Evolutionary conservation across 495 filamentous ascomycete species (phyloP), one percentile per base, ranked within the genome.

Genomic region (Penicillium egyptiacum): DNA sequence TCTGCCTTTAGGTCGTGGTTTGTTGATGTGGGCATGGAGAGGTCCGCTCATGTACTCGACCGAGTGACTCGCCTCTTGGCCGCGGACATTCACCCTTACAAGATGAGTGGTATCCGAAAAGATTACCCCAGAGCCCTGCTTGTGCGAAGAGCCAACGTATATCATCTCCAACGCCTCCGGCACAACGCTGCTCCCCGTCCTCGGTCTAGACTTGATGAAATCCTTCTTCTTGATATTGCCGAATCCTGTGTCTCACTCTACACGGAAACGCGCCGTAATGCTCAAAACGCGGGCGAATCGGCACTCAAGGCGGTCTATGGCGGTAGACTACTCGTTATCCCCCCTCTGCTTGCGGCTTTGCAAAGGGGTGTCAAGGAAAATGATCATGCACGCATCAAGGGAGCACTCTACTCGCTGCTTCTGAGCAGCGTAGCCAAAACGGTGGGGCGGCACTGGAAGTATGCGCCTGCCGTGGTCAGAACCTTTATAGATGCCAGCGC

Each of bases 1-100:
- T 90, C 86, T 23, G 88, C 94, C 1, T 99, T 96, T 71, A 78
- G 88, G 16, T 91, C 88, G n/a, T 99, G 91, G 90, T 96, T 99
- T 64, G 88, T 95, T 8, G 94, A 99, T 62, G 91, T 98, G 44
- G 95, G 95, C 19, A 95, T 96, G 56, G 94, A 99, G 66, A 79
- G 94, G 55, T 96, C 92, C 9, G 93, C 94, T 6, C 95, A 96
- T 68, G 89, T 94, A 10, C 75, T 99, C 28, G 94, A 99, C 65
- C 81, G 95, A 23, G 84, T 97, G 12, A 83, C 85, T 8, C 82
- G 90, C 44, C 82, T 99, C 11, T 86, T 96, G 55, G 81, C 83
- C 53, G 87, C 90, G 9, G 94, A 99, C 65, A 89, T 90, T 39
- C 83, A 88, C 31, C 88, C 92, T 0, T 99, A 96, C 78, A 97